phyloP scores from a whole-genome alignment of 192 early-diverging fungal species.

The Borealophlyctis nickersoniae region DNA sequence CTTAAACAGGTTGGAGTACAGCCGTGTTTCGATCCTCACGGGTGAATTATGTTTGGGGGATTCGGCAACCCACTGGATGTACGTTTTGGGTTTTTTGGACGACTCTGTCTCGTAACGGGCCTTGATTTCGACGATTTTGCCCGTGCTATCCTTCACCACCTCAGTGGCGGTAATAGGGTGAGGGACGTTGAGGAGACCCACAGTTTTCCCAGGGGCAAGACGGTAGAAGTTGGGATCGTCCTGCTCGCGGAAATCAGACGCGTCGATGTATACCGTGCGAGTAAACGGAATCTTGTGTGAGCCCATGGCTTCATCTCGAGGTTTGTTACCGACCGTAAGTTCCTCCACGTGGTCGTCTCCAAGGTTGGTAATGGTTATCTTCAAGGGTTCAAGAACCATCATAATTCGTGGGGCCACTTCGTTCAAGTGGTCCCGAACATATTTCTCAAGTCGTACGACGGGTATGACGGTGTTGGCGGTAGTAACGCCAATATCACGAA shows the following conservation, averaged over 20 bases:
- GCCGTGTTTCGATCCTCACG: slow-evolving; percentile 76
- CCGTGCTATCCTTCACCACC: slow-evolving; percentile 71
- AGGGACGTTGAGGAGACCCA: slow-evolving; percentile 86
- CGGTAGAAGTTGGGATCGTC: slow-evolving; percentile 96
- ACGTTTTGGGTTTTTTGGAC: slow-evolving; percentile 85
- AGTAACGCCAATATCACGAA: slow-evolving; percentile 89
- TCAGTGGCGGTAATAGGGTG: slow-evolving; percentile 83
- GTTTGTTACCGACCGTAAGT: slow-evolving; percentile 85
- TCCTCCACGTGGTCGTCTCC: slow-evolving; percentile 77
- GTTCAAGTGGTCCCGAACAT: slow-evolving; percentile 92
- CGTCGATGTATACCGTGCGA: slow-evolving; percentile 90
- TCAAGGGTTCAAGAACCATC: slow-evolving; percentile 84
- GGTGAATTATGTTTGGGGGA: slow-evolving; percentile 79
- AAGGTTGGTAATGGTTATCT: slow-evolving; percentile 86
- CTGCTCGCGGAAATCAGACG: slow-evolving; percentile 84
- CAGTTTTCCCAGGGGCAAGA: slow-evolving; percentile 87
- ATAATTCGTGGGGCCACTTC: slow-evolving; percentile 90
- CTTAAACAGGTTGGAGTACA: slow-evolving; percentile 85
- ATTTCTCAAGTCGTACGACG: slow-evolving; percentile 86
- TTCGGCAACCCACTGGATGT: slow-evolving; percentile 98
- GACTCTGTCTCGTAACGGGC: slow-evolving; percentile 72
- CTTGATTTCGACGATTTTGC: slow-evolving; percentile 78
- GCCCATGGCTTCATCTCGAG: slow-evolving; percentile 82
- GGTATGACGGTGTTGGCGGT: slow-evolving; percentile 78
- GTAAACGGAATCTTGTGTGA: slow-evolving; percentile 88